Evolutionary conservation across 192 early-diverging fungal species (phyloP).

Genomic region (Coemansia sp.): DNA sequence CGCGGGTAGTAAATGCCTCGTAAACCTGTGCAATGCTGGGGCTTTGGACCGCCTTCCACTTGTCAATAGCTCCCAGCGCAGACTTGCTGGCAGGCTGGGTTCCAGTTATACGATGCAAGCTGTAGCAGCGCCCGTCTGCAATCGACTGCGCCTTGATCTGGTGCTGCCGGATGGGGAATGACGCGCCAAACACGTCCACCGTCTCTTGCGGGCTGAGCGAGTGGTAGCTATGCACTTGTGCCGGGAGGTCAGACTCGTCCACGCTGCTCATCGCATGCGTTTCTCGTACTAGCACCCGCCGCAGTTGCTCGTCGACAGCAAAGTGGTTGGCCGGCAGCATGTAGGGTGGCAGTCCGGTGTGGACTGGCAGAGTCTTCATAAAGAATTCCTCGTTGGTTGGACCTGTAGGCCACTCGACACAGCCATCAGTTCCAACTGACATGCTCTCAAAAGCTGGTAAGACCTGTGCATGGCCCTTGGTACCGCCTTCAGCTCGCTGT

Average conservation of each 20-base stretch:
- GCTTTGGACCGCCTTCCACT: conserved; percentile 82
- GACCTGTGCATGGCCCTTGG: background rate
- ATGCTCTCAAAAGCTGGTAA: conserved; percentile 7
- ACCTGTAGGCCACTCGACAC: background rate
- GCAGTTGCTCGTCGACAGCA: conserved; percentile 82
- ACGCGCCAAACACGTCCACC: conserved; percentile 58
- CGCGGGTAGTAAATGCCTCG: conserved; percentile 95
- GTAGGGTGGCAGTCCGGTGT: conserved; percentile 53
- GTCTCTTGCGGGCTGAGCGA: conserved; percentile 72
- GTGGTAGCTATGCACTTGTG: conserved; percentile 90
- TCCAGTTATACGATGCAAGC: conserved; percentile 80
- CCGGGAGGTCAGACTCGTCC: conserved; percentile 66
- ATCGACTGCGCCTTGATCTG: conserved; percentile 88
- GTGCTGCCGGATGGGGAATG: conserved; percentile 68
- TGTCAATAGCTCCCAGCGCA: conserved; percentile 83
- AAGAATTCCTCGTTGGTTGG: conserved; percentile 25
- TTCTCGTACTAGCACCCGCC: conserved; percentile 76
- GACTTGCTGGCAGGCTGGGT: conserved; percentile 77
- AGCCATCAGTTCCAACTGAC: conserved; percentile 7
- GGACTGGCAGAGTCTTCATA: conserved; percentile 12
- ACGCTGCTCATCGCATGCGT: conserved; percentile 39
- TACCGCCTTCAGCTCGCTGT: background rate
- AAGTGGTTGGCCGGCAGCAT: conserved; percentile 82
- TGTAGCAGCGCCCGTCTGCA: conserved; percentile 85
- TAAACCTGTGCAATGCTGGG: conserved; percentile 84